Evolutionary conservation across 768 basidiomycete genomes (phyloP).

Genomic region (Boletus bicolor): DNA sequence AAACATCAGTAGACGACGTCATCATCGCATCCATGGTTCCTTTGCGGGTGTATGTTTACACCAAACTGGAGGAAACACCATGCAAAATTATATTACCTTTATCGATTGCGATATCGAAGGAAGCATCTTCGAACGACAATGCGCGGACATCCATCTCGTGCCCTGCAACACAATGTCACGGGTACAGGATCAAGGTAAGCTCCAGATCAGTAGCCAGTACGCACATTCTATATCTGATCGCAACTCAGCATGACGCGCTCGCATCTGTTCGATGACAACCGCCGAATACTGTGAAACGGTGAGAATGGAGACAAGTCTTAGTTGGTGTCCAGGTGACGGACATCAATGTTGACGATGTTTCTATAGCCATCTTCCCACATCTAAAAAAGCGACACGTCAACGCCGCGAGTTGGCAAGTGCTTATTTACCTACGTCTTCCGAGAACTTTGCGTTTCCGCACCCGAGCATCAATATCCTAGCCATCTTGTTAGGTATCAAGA

Average conservation of each 20-base stretch:
- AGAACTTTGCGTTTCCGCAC: slow-evolving; percentile 80
- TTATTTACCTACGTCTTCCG: slow-evolving; percentile 55
- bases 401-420: neutral
- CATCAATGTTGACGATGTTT: slow-evolving; percentile 77
- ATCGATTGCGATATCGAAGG: slow-evolving; percentile 81
- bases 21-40: slow-evolving; percentile 91
- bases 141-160: slow-evolving; percentile 79
- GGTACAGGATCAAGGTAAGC: neutral
- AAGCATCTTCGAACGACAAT: slow-evolving; percentile 51
- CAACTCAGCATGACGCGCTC: slow-evolving; percentile 41
- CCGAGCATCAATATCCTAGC: slow-evolving; percentile 75
- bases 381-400: slow-evolving; percentile 35
- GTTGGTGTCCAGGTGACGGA: slow-evolving; percentile 31
- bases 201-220: slow-evolving; percentile 8
- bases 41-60: slow-evolving; percentile 13
- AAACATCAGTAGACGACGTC: slow-evolving; percentile 77
- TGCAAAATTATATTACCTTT: slow-evolving; percentile 49
- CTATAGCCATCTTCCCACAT: slow-evolving; percentile 88
- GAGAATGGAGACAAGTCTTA: neutral
- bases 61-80: neutral
- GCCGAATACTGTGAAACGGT: slow-evolving; percentile 57
- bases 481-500: slow-evolving; percentile 58
- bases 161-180: slow-evolving; percentile 44
- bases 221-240: slow-evolving; percentile 73
- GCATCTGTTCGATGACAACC: slow-evolving; percentile 75